phyloP scores from a whole-genome alignment of 495 filamentous ascomycete species.

The Tuber aestivum region DNA sequence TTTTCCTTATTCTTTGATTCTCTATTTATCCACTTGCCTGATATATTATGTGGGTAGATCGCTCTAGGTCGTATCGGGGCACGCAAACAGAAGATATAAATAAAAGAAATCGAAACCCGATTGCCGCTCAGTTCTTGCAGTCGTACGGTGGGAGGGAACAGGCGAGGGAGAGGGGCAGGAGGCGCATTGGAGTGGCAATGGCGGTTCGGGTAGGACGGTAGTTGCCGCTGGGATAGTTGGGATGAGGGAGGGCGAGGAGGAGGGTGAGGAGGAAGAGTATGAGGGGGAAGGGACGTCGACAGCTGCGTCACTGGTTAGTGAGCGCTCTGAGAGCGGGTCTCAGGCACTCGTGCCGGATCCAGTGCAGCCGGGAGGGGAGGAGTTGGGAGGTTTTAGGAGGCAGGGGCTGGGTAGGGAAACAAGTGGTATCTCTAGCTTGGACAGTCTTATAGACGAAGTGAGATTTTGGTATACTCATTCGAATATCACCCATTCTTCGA shows the following conservation, averaged over 20 bases:
- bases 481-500: too few species aligned
- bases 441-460: slow-evolving; percentile 36
- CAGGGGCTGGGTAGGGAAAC: slow-evolving; percentile 19
- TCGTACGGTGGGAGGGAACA: slow-evolving; percentile 17
- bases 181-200: neutral
- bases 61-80: neutral
- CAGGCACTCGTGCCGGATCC: neutral
- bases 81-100: neutral
- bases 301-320: too few species aligned
- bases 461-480: slow-evolving; percentile 19
- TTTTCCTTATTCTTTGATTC: neutral
- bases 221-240: slow-evolving; percentile 8
- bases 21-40: neutral
- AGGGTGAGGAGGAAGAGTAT: neutral
- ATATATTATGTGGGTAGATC: neutral
- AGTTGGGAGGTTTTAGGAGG: neutral
- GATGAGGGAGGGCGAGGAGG: neutral
- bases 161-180: slow-evolving; percentile 4
- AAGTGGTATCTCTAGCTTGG: slow-evolving; percentile 33
- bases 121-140: too few species aligned
- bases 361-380: neutral
- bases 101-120: slow-evolving; percentile 4
- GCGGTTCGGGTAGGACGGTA: slow-evolving; percentile 27
- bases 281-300: too few species aligned
- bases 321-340: neutral